phyloP scores from a whole-genome alignment of 176 grass and related monocot species.

The Oryza meyeriana region DNA sequence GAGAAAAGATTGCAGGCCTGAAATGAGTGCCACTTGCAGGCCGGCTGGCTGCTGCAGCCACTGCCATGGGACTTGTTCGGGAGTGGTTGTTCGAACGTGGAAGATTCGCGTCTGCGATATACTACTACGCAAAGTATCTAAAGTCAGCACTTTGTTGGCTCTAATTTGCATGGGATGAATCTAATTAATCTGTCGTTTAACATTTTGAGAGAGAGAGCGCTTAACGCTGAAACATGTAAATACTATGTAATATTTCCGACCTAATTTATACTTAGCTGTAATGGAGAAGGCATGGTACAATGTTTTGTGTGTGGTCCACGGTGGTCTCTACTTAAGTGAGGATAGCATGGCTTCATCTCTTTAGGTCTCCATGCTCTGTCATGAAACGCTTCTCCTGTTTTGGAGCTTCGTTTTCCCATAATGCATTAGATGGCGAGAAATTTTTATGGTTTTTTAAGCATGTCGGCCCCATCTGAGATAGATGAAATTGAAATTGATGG shows the following conservation, averaged over 20 bases:
- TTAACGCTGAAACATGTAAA: background rate
- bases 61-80: background rate
- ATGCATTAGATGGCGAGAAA: no score
- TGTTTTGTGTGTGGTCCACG: background rate
- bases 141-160: background rate
- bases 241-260: background rate
- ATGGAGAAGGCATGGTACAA: background rate
- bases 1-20: constrained; percentile 22
- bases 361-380: background rate
- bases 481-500: no score
- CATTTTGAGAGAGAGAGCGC: background rate
- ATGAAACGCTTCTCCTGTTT: background rate
- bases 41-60: background rate
- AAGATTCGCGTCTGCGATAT: constrained; percentile 9
- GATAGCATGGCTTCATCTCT: background rate
- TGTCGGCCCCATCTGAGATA: no score
- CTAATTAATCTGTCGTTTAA: background rate
- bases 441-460: no score
- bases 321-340: background rate
- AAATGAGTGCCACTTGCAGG: constrained; percentile 25
- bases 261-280: background rate
- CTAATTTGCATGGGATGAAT: background rate
- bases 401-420: no score
- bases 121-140: background rate
- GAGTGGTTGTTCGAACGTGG: background rate